Base-by-base conservation (phyloP, 208 protist genomes). In the Leishmania braziliensis region DNA sequence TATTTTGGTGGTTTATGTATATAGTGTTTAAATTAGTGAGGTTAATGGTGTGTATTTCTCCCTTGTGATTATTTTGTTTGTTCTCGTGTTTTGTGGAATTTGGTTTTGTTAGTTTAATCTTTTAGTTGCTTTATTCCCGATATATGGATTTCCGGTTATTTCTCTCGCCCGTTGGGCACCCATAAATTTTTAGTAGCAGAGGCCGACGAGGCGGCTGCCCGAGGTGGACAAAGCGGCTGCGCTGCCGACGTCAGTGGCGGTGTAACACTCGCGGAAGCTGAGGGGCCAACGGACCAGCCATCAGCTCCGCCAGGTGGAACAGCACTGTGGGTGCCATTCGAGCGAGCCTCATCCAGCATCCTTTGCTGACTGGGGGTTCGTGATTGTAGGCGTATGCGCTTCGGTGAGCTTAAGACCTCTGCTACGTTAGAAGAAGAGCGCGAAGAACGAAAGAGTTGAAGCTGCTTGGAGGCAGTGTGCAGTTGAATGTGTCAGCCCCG, bases 211-310 rank as follows among this genome's bases (percentile, higher is more conserved):
- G 39, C 39, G 3, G 23, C 46, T 73, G 46, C 20, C 39, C 1
- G 46, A 23, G 68, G 43, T 26, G 46, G 6, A 23, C 43, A 18
- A 54, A 46, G 26, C 20, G 46, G 46, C 23, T 73, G 46, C 68
- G 12, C 26, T 10, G 20, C 26, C 29, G 68, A 53, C 68, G 16
- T 26, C 23, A 53, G 9, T 53, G 36, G 68, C 9, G 46, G 39
- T 0, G 20, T 20, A 50, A 53, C 29, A 73, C 68, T 60, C 26
- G 46, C 50, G n/a, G 51, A n/a, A 46, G 51, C 29, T 16, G 75
- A 20, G n/a, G 43, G 39, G 20, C 75, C 75, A 65, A 58, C 50
- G 6, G 75, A 39, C 75, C 75, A 69, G 6, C 46, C 75, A 78
- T 51, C 58, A 53, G 39, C 20, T 56, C 53, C 50, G 3, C 36